Percentiles rank a stretch among this genome's conserved stretches.
Conservation (phyloP, 2,329 filamentous ascomycete species). For the Fusarium pseudoanthophilum region DNA sequence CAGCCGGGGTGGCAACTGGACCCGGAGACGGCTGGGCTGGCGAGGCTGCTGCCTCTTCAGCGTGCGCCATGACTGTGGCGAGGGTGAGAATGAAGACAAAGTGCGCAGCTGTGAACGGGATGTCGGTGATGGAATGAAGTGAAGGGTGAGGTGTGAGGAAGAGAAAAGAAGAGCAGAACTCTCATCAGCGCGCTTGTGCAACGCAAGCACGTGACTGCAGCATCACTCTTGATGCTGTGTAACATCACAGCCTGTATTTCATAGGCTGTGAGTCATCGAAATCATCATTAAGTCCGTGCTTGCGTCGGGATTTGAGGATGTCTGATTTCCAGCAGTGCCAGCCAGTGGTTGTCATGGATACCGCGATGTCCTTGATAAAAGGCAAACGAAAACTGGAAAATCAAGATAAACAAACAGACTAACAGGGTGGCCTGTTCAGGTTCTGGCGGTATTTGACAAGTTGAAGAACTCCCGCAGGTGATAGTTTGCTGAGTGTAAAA, state of each 20-base stretch:
- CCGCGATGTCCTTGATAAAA: background rate
- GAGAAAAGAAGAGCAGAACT: background rate
- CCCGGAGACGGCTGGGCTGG: background rate
- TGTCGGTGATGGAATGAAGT: background rate
- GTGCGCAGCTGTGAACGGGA: background rate
- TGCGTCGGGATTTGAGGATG: background rate
- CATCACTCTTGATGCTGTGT: background rate
- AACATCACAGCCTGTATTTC: background rate
- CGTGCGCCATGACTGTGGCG: background rate
- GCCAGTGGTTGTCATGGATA: background rate
- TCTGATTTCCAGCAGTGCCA: background rate
- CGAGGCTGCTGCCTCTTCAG: background rate
- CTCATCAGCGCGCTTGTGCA: background rate
- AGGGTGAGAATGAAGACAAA: fast-evolving
- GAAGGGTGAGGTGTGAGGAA: background rate
- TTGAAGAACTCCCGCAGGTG: background rate
- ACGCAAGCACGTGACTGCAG: background rate
- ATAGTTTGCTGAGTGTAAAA: background rate
- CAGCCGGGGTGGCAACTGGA: background rate
- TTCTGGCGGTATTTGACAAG: no score
- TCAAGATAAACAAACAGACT: background rate
- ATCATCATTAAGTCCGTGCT: background rate
- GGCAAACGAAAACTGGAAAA: background rate
- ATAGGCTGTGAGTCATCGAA: background rate
- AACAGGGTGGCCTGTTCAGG: fast-evolving